Conservation (phyloP, 352 stramenopile species). For the Pythium utonaiense region DNA sequence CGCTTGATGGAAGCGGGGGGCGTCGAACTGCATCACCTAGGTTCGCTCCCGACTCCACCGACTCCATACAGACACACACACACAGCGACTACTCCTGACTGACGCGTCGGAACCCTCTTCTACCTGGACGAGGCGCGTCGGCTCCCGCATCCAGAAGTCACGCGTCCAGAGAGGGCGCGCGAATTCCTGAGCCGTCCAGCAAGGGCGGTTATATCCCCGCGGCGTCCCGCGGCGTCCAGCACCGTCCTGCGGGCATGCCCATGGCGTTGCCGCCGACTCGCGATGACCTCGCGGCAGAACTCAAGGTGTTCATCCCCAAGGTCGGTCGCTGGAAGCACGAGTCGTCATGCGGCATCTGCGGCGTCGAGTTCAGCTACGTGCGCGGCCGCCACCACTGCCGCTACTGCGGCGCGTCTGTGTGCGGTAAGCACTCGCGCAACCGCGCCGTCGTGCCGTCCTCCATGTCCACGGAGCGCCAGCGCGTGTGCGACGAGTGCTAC, state of each 20-base stretch:
- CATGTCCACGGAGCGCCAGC: constrained; percentile 60
- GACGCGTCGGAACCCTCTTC: background rate
- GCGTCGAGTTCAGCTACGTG: constrained; percentile 50
- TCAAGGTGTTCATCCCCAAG: constrained; percentile 54
- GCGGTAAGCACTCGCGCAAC: constrained; percentile 65
- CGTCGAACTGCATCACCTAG: background rate
- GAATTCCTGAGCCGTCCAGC: background rate
- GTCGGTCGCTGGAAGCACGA: constrained; percentile 52
- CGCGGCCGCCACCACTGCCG: constrained; percentile 77
- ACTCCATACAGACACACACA: constrained; percentile 1
- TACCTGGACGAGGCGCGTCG: background rate
- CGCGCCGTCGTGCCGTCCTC: constrained; percentile 62
- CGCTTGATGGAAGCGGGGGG: background rate
- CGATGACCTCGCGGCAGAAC: constrained; percentile 20
- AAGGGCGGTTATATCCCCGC: background rate
- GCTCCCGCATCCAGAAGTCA: background rate
- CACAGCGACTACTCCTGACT: too few species aligned
- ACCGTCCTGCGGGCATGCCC: constrained; percentile 1
- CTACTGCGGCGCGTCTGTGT: constrained; percentile 72
- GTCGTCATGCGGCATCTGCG: constrained; percentile 58
- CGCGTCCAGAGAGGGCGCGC: background rate
- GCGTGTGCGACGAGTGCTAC: constrained; percentile 72
- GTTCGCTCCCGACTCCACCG: background rate
- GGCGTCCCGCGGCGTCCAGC: background rate
- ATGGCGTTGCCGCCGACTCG: constrained; percentile 24